Conservation (phyloP, 2,329 filamentous ascomycete genomes). For the Microascus cirrosus region DNA sequence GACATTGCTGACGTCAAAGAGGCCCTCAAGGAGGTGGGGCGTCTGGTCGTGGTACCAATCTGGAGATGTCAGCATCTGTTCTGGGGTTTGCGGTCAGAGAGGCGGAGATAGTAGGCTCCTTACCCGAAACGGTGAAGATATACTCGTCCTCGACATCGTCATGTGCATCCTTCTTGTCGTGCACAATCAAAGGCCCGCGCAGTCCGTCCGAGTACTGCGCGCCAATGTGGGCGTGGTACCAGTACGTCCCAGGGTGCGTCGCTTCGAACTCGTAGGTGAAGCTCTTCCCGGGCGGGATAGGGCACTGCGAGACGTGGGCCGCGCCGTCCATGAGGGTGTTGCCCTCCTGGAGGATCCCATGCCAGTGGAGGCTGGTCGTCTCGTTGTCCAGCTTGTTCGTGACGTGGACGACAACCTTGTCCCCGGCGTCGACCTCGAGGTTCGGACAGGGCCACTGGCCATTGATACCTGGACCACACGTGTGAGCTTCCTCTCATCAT, state of each 20-base stretch:
- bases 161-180: constrained; percentile 35
- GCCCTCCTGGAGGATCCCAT: constrained; percentile 44
- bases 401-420: constrained; percentile 36
- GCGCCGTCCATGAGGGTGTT: constrained; percentile 50
- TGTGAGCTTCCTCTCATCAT: not conserved
- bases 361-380: constrained; percentile 42
- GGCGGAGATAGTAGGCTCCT: not conserved
- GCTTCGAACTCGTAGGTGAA: constrained; percentile 41
- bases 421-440: constrained; percentile 38
- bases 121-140: constrained; percentile 34
- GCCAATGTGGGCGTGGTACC: constrained; percentile 22
- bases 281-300: constrained; percentile 36
- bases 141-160: constrained; percentile 38
- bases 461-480: constrained; percentile 38
- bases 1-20: constrained; percentile 31
- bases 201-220: constrained; percentile 48
- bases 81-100: not conserved
- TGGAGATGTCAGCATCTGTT: not conserved
- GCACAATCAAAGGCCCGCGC: constrained; percentile 40
- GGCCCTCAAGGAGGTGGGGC: constrained; percentile 29
- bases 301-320: constrained; percentile 39
- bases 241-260: constrained; percentile 31
- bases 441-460: constrained; percentile 48
- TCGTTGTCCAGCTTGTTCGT: constrained; percentile 40
- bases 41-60: constrained; percentile 51